Conservation (phyloP, 345 rosid genomes). For the Pugionium cornutum region DNA sequence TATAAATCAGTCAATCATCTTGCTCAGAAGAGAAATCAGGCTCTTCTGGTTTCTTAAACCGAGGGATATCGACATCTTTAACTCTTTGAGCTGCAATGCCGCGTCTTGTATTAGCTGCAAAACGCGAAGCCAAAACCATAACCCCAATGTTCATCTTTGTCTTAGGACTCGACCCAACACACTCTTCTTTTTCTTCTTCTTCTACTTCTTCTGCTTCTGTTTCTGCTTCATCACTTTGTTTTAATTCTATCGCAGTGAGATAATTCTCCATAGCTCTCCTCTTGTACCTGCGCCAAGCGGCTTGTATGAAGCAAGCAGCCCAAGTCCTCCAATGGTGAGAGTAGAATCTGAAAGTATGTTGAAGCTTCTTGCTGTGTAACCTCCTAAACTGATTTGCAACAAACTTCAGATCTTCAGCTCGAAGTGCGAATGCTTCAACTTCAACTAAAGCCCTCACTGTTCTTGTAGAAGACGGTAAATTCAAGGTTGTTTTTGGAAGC, state of each 20-base stretch:
- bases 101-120: constrained; percentile 70
- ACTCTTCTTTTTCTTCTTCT: constrained; percentile 28
- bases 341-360: constrained; percentile 84
- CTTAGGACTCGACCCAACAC: constrained; percentile 37
- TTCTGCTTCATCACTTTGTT: constrained; percentile 35
- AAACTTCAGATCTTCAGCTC: constrained; percentile 87
- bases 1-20: constrained; percentile 42
- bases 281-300: constrained; percentile 82
- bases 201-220: constrained; percentile 8
- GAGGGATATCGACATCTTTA: constrained; percentile 52
- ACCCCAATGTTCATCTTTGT: constrained; percentile 49
- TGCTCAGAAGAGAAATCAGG: constrained; percentile 68
- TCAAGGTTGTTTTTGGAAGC: constrained; percentile 73
- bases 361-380: constrained; percentile 92
- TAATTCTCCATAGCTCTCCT: constrained; percentile 56
- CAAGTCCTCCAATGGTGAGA: constrained; percentile 98
- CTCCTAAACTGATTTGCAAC: constrained; percentile 92
- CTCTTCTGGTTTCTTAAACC: constrained; percentile 76
- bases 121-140: constrained; percentile 64
- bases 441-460: constrained; percentile 81
- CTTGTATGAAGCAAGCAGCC: constrained; percentile 94
- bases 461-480: constrained; percentile 87
- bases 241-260: constrained; percentile 53
- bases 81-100: constrained; percentile 62
- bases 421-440: constrained; percentile 92